Evolutionary conservation across 768 basidiomycete genomes (phyloP), one percentile per base, ranked within the genome.

Genomic region (Phlebiopsis gigantea): DNA sequence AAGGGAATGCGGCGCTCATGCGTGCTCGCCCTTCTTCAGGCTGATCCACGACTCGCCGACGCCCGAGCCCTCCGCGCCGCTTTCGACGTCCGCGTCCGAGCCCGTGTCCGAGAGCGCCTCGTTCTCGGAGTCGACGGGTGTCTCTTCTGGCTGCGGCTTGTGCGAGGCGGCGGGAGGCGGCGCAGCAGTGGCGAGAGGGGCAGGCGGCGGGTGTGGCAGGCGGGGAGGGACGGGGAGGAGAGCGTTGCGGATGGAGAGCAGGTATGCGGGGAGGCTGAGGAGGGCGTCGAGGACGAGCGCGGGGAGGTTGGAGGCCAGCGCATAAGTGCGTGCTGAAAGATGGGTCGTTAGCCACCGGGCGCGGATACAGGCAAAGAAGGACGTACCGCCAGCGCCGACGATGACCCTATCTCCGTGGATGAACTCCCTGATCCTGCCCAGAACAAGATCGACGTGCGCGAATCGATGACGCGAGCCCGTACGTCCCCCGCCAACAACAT

Each of bases 371-470:
- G 2, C 5, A 52, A 17, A 17, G 21, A 24, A 0, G 29, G 19
- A 71, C 80, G 63, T 65, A 92, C 90, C 88, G 69, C 90, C 91
- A 50, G 91, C 85, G 56, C 91, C 91, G 55, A 93, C 72, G 19
- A 83, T 79, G 64, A 89, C 81, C 34, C 88, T 71, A 53, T 88
- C 81, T 1, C 90, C 88, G 29, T 79, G 77, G 25, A 86, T 63
- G 77, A 82, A 83, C 60, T 83, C 78, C 55, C 74, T 73, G 24
- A 82, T 29, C 43, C 74, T 73, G 1, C 83, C 81, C 6, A 51
- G 31, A 83, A 55, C 12, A 72, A 70, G 31, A 83, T 62, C 21
- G 77, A 75, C 46, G 81, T 53, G 5, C 76, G 78, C 55, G 77
- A 74, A 8, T 77, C 2, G 17, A 72, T 75, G 15, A 71, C 70